phyloP scores from a whole-genome alignment of 1,284 basidiomycete genomes.

The Naganishia cerealis region DNA sequence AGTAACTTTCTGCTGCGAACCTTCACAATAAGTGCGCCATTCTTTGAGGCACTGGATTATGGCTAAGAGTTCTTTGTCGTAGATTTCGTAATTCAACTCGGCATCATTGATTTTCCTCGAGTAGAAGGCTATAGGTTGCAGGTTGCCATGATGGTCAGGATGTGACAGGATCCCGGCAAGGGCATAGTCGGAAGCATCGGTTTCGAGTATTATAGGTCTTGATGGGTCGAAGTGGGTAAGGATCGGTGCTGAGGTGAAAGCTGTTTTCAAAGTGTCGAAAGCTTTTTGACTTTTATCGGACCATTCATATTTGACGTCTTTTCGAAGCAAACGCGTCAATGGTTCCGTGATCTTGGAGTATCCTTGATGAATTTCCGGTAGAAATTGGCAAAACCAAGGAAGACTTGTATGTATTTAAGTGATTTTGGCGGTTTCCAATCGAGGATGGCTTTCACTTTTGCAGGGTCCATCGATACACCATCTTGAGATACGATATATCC shows the following conservation, averaged over 20 bases:
- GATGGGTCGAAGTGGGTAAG: conserved; percentile 52
- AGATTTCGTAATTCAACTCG: conserved; percentile 58
- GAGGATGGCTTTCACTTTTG: conserved; percentile 53
- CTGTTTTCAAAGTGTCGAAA: conserved; percentile 52
- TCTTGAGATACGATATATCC: conserved; percentile 51
- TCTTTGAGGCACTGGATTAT: conserved; percentile 53
- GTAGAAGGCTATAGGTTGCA: conserved; percentile 52
- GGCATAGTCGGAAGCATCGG: conserved; percentile 47
- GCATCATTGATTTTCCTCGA: conserved; percentile 47
- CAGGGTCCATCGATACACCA: conserved; percentile 54
- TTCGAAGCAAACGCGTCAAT: conserved; percentile 41
- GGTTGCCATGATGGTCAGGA: conserved; percentile 39
- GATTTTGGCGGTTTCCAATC: conserved; percentile 54
- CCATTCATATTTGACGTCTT: conserved; percentile 43
- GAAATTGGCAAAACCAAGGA: conserved; percentile 56
- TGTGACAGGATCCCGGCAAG: conserved; percentile 45
- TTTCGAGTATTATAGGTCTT: conserved; percentile 44
- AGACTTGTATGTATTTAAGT: conserved; percentile 49
- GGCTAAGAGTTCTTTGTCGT: conserved; percentile 58
- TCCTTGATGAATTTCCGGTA: conserved; percentile 55
- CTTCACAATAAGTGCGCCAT: conserved; percentile 55
- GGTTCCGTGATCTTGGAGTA: conserved; percentile 51
- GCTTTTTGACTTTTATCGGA: conserved; percentile 44
- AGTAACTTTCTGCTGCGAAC: conserved; percentile 39
- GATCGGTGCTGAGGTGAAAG: conserved; percentile 51